These are phyloP conservation scores for Melocanna baccifera DNA, from an alignment of 176 grass and related monocot genomes.

Conservation along the genomic window DNA sequence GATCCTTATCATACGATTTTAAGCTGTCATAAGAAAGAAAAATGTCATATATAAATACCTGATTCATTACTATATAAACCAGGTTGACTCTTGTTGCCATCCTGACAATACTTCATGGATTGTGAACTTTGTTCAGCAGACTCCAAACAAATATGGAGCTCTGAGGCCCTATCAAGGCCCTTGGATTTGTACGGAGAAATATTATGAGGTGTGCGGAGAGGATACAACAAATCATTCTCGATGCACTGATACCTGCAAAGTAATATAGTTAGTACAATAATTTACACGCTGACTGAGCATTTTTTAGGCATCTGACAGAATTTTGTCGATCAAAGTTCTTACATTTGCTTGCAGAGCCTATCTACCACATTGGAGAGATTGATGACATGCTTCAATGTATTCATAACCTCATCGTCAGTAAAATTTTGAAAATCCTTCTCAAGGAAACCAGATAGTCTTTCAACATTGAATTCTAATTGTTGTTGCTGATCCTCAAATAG, in stretches of 20 bases:
- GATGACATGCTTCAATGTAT: slow-evolving; percentile 64
- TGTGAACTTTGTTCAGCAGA: slow-evolving; percentile 61
- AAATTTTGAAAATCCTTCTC: slow-evolving; percentile 62
- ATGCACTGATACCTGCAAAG: slow-evolving; percentile 95
- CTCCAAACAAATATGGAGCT: slow-evolving; percentile 67
- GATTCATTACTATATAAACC: slow-evolving; percentile 45
- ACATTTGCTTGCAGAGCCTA: slow-evolving; percentile 74
- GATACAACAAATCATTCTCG: slow-evolving; percentile 94
- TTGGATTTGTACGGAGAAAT: slow-evolving; percentile 98
- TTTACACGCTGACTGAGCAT: background rate
- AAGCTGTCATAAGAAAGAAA: slow-evolving; percentile 2
- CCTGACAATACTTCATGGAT: slow-evolving; percentile 44
- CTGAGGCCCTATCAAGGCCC: slow-evolving; percentile 81
- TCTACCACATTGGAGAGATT: slow-evolving; percentile 68
- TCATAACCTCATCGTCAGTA: slow-evolving; percentile 52
- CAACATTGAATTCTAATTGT: slow-evolving; percentile 92
- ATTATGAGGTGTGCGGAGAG: slow-evolving; percentile 82
- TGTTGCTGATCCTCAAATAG: slow-evolving; percentile 99
- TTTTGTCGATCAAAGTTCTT: slow-evolving; percentile 27
- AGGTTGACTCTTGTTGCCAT: slow-evolving; percentile 44
- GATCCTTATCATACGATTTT: background rate
- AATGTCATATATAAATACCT: slow-evolving; percentile 24
- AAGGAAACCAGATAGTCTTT: slow-evolving; percentile 68
- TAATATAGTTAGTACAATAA: slow-evolving; percentile 1
- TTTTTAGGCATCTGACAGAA: background rate